Base-by-base conservation (phyloP, 768 basidiomycete genomes). In the Lactifluus piperatus region DNA sequence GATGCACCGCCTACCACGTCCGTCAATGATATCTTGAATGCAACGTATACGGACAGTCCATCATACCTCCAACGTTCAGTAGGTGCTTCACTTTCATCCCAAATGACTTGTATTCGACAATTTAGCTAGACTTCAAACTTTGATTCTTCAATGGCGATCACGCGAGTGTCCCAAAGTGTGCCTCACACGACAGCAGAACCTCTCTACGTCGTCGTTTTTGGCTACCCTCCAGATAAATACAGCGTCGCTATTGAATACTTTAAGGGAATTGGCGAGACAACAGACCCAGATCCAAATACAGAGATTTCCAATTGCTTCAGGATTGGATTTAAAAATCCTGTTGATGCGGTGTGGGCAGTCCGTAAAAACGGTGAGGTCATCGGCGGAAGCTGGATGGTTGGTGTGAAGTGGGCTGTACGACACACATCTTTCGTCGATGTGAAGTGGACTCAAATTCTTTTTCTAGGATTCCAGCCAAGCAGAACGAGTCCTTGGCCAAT, bases 181-280 rank as follows among this genome's bases (percentile, higher is more conserved):
- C 48, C 63, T 10, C 57, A 58, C 9, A 32, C 70, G 43, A 59
- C 74, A 5, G 50, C 72, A 11, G 78, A 81, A 27, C 75, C 79
- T 3, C 69, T 80, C 29, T 86, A 85, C 66, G 76, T 94, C 36
- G 76, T 92, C 66, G 83, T 94, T 52, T 94, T 91, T 61, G 92
- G 92, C n/a, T 94, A 92, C 68, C 91, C 92, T 5, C 75, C 82
- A 32, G 88, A 92, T 70, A 84, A 84, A 67, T 88, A 86, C 69
- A 82, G 79, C 53, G 68, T 83, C 16, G 83, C 86, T 0, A 81
- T 81, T 16, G 86, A 87, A 66, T 87, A 87, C 70, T 87, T 91
- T 75, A 80, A 79, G 64, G 82, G 84, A 1, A 72, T 94, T 22
- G 90, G 88, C 8, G 81, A 81, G 14, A 73, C 84, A 34, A 85